Base-by-base conservation (phyloP, 495 filamentous ascomycete species). In the Collariella sp. region DNA sequence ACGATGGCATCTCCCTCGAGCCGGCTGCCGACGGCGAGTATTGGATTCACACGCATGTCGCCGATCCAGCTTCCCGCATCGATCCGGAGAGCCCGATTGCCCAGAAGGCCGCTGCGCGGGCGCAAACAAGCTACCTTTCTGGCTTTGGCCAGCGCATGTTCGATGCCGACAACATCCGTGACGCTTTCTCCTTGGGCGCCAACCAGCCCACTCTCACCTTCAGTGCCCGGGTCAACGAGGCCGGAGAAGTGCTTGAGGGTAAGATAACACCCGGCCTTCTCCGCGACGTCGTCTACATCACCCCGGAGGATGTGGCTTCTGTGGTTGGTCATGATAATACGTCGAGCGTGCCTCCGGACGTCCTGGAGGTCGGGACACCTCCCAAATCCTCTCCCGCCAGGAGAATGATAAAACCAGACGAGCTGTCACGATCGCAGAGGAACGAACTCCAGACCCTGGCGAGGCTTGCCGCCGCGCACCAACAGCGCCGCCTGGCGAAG, bases 61-160 rank as follows among this genome's bases (percentile, higher is more conserved):
- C 94, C n/a, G 93, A 97, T 62, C 94, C 91, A 2, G 85, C 90
- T 4, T 88, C 93, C n/a, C 86, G 85, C 58, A 75, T 97, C 50
- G 41, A 64, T 1, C 77, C 76, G 12, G 73, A 82, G 16, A 72
- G 81, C 43, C 62, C 70, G 11, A 64, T 87, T 15, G 81, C 83
- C 18, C 70, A 80, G 56, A 78, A 83, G 58, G 90, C 91, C 0
- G 76, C 81, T 31, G 69, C 79, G 29, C 73, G 84, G 26, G 70
- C 78, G 2, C 72, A 84, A 54, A 86, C 80, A 2, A 69, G 83
- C n/a, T 98, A 97, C 61, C 69, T 85, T 7, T 81, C 87, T 1
- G 88, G 91, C 41, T 76, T 81, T 18, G 73, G 78, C 18, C 83
- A 84, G 55, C 74, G 81, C 29, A 95, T 98, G 87, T 66, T 98